phyloP scores from a whole-genome alignment of 2,329 filamentous ascomycete genomes.

The Colletotrichum sp. region DNA sequence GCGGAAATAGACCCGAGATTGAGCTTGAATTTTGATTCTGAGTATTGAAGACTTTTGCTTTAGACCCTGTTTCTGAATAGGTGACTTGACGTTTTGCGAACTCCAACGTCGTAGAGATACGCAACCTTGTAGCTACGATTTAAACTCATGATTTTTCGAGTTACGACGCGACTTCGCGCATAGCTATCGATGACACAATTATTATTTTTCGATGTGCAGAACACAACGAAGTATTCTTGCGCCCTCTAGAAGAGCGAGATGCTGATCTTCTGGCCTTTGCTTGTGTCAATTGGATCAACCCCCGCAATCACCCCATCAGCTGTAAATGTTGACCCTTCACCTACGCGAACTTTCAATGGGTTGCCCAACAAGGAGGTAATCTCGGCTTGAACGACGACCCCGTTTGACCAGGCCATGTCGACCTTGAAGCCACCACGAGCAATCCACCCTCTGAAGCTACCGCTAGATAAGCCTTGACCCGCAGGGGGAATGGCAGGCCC shows the following conservation, averaged over 20 bases:
- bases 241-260: background rate
- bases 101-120: too few species aligned
- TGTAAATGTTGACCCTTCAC: background rate
- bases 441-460: background rate
- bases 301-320: background rate
- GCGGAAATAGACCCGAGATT: too few species aligned
- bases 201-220: too few species aligned
- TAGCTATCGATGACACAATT: too few species aligned
- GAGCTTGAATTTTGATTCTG: too few species aligned
- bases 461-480: slow-evolving; percentile 21
- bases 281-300: background rate
- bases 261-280: background rate
- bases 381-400: slow-evolving; percentile 22
- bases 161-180: too few species aligned
- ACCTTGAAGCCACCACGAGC: slow-evolving; percentile 26
- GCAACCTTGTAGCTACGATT: too few species aligned
- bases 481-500: slow-evolving; percentile 25
- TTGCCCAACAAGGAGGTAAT: slow-evolving; percentile 26
- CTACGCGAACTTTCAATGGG: slow-evolving; percentile 23
- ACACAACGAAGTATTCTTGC: too few species aligned
- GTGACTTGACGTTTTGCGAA: accelerated
- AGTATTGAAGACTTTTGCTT: too few species aligned
- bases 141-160: too few species aligned
- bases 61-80: accelerated
- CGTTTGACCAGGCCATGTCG: background rate